Evolutionary conservation across 352 stramenopile species (phyloP).

Genomic region (Phytophthora vignae): DNA sequence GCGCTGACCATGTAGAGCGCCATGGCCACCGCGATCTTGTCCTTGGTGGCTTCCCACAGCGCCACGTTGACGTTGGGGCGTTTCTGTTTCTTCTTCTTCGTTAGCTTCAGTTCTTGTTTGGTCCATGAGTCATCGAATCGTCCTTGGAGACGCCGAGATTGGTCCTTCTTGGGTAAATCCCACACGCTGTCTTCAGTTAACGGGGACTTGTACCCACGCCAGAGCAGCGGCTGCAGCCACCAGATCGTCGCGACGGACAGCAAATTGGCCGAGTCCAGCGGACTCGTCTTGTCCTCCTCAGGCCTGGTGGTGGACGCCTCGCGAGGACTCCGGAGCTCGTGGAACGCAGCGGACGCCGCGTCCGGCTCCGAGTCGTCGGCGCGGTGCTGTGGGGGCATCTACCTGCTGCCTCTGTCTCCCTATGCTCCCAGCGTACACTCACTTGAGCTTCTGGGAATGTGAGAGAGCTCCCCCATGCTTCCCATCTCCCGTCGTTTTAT

Average conservation of each 20-base stretch:
- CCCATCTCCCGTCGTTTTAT: too few relatives aligned
- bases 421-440: not conserved
- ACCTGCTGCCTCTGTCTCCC: not conserved
- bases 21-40: slow-evolving; percentile 44
- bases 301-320: not conserved
- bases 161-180: slow-evolving; percentile 49
- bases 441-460: not conserved
- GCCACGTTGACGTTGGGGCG: slow-evolving; percentile 48
- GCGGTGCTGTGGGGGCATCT: not conserved
- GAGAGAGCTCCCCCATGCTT: not conserved
- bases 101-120: slow-evolving; percentile 14
- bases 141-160: slow-evolving; percentile 44
- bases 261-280: slow-evolving; percentile 46
- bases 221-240: slow-evolving; percentile 62
- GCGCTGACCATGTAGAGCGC: slow-evolving; percentile 49
- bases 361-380: not conserved
- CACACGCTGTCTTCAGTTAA: slow-evolving; percentile 54
- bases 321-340: slow-evolving; percentile 16
- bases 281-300: slow-evolving; percentile 26
- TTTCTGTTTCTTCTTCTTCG: slow-evolving; percentile 9
- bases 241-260: slow-evolving; percentile 60
- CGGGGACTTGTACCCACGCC: slow-evolving; percentile 37
- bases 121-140: slow-evolving; percentile 57
- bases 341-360: slow-evolving; percentile 1
- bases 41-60: slow-evolving; percentile 56